Base-by-base conservation (phyloP, 192 early-diverging fungal genomes). In the Umbelopsis ramanniana region DNA sequence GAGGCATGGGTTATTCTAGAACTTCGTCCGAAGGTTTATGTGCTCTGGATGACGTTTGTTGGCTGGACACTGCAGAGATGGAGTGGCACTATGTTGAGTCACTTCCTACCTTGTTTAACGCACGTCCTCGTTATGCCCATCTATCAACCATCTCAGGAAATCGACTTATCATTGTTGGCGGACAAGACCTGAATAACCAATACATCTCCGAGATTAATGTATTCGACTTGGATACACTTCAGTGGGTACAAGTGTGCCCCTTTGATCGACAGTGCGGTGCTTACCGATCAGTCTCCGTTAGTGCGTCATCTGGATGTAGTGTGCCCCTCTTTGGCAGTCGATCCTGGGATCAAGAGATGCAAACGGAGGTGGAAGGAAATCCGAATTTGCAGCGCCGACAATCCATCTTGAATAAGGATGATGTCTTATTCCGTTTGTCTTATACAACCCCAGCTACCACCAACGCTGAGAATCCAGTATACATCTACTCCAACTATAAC, bases 401-500 rank as follows among this genome's bases (percentile, higher is more conserved):
- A 63, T 63, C 57, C 11, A 63, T 63, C 17, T 63, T 63, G 57
- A 63, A 63, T 17, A 63, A 63, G 57, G 33, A 63, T 17, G 26
- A 63, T 63, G n/a, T 35, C 26, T 29, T 63, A 9, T 63, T 63
- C 33, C 57, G 57, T 63, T 35, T 63, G 26, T 63, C 57, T 37
- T 63, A 63, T 63, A 12, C 57, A 63, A 35, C 57, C 37, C 57
- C 57, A 63, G 17, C 15, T 37, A 35, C 33, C 2, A 63, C 33
- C 23, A n/a, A 35, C 7, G 15, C 26, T 37, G 57, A 63, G 33
- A 63, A 63, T 63, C 87, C 87, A 12, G 82, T 89, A 26, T 89
- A 91, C 66, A 80, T 94, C 66, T 94, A 94, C 76, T 92, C 91
- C 70, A 94, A 94, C 81, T 92, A 92, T 78, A 94, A 92, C 78